phyloP scores from a whole-genome alignment of 257 asterid species.

The Solanum sitiens region DNA sequence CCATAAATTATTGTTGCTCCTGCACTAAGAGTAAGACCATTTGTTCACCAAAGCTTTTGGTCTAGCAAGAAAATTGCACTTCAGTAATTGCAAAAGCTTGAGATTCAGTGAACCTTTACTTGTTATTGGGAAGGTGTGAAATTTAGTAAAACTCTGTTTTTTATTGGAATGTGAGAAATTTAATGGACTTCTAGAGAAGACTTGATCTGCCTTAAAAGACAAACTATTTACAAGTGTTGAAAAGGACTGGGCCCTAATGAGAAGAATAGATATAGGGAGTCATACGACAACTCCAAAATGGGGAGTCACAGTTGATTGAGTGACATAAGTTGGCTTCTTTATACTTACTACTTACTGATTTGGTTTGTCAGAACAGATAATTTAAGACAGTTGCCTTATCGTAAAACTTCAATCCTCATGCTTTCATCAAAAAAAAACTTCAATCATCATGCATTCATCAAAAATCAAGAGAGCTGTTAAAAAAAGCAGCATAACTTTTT shows the following conservation, averaged over 20 bases:
- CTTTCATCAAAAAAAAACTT: not conserved
- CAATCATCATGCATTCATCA: not conserved
- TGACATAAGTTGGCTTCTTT: not conserved
- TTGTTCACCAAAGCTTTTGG: not conserved
- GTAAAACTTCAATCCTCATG: not conserved
- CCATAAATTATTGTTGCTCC: not conserved
- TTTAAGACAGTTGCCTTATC: not conserved
- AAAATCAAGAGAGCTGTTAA: not conserved
- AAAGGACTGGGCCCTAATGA: not conserved
- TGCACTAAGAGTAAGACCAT: not conserved
- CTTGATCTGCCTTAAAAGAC: not conserved
- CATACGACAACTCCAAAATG: not conserved
- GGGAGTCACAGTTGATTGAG: not conserved
- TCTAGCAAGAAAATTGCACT: not conserved
- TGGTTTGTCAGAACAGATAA: not conserved
- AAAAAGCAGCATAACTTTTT: not conserved
- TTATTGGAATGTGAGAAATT: not conserved
- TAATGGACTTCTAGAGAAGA: not conserved
- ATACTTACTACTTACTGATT: not conserved
- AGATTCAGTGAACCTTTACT: not conserved
- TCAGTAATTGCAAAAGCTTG: not conserved
- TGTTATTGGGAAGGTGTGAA: not conserved
- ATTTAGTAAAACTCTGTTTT: not conserved
- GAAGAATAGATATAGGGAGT: not conserved
- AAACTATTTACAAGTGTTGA: not conserved